Evolutionary conservation across 1,139 yeast species (phyloP).

Genomic region (Tardiomyces digboiensis): DNA sequence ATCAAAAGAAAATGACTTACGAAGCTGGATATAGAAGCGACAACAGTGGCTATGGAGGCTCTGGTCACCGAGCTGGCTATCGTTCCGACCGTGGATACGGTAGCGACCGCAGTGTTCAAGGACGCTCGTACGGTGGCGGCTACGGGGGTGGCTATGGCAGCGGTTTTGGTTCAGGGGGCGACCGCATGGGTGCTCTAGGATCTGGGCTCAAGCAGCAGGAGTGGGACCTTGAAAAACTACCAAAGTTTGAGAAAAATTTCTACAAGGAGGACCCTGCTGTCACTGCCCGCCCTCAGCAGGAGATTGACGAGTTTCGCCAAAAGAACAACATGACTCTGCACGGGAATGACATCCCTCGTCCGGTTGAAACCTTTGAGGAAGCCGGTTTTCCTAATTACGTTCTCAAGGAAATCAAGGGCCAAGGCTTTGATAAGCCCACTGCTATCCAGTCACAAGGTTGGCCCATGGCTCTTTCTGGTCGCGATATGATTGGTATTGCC

Average conservation of each 20-base stretch:
- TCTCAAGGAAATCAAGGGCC: conserved; percentile 75
- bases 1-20: neutral
- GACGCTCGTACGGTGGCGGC: conserved; percentile 20
- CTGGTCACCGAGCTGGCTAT: too few species aligned
- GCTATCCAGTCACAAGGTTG: conserved; percentile 99
- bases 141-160: conserved; percentile 25
- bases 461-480: conserved; percentile 99
- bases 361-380: conserved; percentile 86
- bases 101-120: conserved; percentile 23
- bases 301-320: conserved; percentile 65
- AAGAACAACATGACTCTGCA: conserved; percentile 76
- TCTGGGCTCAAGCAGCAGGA: conserved; percentile 58
- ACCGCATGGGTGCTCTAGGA: conserved; percentile 39
- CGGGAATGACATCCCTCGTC: conserved; percentile 89
- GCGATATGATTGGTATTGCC: conserved; percentile 98
- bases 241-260: conserved; percentile 92
- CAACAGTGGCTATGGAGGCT: too few species aligned
- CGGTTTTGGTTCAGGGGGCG: conserved; percentile 28
- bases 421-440: conserved; percentile 92
- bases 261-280: conserved; percentile 81
- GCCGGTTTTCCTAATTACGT: conserved; percentile 97
- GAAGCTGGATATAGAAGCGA: too few species aligned
- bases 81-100: too few species aligned
- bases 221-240: conserved; percentile 58
- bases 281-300: conserved; percentile 61